phyloP scores from a whole-genome alignment of 2,329 filamentous ascomycete genomes.

The Apiospora marii region DNA sequence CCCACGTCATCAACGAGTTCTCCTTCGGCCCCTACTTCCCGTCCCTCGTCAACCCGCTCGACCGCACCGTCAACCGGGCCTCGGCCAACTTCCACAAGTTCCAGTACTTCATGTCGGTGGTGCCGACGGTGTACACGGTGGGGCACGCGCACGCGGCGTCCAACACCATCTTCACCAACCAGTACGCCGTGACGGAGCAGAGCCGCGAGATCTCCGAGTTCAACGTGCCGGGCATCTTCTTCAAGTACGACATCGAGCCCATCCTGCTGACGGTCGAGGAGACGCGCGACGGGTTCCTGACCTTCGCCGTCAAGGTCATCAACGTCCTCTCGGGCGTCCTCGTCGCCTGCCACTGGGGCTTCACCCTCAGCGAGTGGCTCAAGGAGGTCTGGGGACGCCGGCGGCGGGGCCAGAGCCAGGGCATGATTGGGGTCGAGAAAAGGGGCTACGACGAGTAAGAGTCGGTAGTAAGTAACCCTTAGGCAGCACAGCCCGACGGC shows the following conservation, averaged over 20 bases:
- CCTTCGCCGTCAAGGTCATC: conserved; percentile 81
- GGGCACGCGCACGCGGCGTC: conserved; percentile 48
- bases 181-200: conserved; percentile 96
- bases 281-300: conserved; percentile 76
- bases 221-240: conserved; percentile 86
- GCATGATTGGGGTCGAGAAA: conserved; percentile 59
- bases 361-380: conserved; percentile 82
- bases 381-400: conserved; percentile 62
- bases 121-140: conserved; percentile 90
- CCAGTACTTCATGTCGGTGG: conserved; percentile 96
- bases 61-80: conserved; percentile 85
- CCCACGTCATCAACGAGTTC: conserved; percentile 93
- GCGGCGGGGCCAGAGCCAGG: conserved; percentile 53
- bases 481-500: background rate
- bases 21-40: conserved; percentile 98
- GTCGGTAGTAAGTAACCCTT: background rate
- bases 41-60: conserved; percentile 90
- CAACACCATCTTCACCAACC: conserved; percentile 86
- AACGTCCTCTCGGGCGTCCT: conserved; percentile 92
- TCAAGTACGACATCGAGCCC: conserved; percentile 99
- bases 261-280: conserved; percentile 88
- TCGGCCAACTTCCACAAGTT: conserved; percentile 87
- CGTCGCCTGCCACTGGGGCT: conserved; percentile 93
- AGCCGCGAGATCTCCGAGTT: conserved; percentile 73
- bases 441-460: conserved; percentile 41